These are phyloP conservation scores for Russula compacta DNA, from an alignment of 768 basidiomycete species.

Conservation along the genomic window DNA sequence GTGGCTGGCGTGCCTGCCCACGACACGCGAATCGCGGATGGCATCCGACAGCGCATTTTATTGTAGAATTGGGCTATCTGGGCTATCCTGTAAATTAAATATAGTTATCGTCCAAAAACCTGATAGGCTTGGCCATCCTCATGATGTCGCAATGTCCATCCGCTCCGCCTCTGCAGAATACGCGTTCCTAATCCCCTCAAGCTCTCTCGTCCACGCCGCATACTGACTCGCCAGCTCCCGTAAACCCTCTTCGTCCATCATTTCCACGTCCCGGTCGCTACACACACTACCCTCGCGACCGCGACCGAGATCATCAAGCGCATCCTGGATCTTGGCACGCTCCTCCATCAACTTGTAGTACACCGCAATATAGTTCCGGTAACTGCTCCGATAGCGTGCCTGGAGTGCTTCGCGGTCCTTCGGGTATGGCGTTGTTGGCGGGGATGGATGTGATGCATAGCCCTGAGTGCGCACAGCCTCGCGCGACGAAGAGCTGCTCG, in stretches of 20 bases:
- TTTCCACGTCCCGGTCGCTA: conserved; percentile 48
- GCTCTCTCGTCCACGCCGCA: conserved; percentile 40
- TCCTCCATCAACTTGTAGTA: conserved; percentile 42
- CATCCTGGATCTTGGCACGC: conserved; percentile 42
- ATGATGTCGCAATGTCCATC: conserved; percentile 11
- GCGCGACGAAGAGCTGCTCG: conserved; percentile 26
- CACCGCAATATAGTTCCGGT: conserved; percentile 40
- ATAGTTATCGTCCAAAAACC: conserved; percentile 3
- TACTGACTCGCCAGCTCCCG: conserved; percentile 36
- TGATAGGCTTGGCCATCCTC: not conserved
- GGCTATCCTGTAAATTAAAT: not conserved
- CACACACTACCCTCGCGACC: conserved; percentile 30
- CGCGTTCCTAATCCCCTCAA: conserved; percentile 39
- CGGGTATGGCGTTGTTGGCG: conserved; percentile 29
- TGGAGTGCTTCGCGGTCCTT: conserved; percentile 46
- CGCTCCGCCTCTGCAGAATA: conserved; percentile 27
- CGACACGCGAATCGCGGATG: too few species aligned
- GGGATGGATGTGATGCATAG: conserved; percentile 6
- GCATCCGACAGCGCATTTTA: too few species aligned
- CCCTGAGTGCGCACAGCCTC: conserved; percentile 19
- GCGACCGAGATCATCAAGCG: conserved; percentile 36
- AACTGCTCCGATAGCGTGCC: conserved; percentile 42
- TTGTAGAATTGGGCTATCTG: too few species aligned
- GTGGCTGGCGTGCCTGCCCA: too few species aligned
- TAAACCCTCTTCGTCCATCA: conserved; percentile 37